phyloP scores from a whole-genome alignment of 2,329 filamentous ascomycete species.

The Xylariales sp. region DNA sequence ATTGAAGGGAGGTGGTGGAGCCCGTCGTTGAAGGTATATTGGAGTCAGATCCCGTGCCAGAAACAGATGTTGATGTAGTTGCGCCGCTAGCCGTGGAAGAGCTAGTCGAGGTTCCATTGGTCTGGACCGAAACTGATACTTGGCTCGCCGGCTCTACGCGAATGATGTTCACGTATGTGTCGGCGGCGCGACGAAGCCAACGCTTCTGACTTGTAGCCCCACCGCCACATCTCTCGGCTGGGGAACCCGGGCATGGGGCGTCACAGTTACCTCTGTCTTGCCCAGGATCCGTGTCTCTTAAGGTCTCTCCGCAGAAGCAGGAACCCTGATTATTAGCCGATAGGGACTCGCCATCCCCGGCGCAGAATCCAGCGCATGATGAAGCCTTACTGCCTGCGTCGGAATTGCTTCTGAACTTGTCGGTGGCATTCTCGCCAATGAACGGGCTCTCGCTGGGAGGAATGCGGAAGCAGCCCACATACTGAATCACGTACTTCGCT shows the following conservation, averaged over 20 bases:
- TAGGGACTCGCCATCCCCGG: background rate
- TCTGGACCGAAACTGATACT: background rate
- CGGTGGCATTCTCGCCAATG: background rate
- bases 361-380: background rate
- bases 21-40: no score
- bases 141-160: background rate
- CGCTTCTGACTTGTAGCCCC: background rate
- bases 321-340: constrained; percentile 4
- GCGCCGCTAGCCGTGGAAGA: background rate
- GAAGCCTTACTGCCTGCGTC: background rate
- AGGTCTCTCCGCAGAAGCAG: constrained; percentile 1
- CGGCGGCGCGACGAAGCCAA: background rate
- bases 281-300: background rate
- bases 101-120: background rate
- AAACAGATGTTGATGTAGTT: no score
- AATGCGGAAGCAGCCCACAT: constrained; percentile 2
- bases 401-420: background rate
- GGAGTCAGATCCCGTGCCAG: no score
- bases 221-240: constrained; percentile 4
- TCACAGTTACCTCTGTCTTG: background rate
- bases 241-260: background rate
- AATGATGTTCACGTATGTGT: constrained; percentile 3
- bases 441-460: background rate
- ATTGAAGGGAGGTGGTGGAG: no score
- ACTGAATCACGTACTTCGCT: background rate